Percentiles rank a stretch among this genome's conserved stretches.
Evolutionary conservation across 106 monocot species (phyloP).

Genomic region (Allium cepa): DNA sequence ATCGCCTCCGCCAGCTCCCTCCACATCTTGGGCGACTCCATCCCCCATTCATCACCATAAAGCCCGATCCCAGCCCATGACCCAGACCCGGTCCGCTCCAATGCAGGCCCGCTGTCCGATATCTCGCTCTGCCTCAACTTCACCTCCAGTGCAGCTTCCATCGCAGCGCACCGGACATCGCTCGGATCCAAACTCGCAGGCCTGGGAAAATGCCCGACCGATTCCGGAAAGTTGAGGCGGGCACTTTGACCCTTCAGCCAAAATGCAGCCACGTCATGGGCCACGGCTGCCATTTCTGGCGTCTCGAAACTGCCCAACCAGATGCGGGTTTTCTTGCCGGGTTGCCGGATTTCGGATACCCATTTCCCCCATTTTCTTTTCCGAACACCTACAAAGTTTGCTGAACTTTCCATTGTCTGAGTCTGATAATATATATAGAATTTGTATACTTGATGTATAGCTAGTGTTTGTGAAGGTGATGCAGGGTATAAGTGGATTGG

Average conservation of each 20-base stretch:
- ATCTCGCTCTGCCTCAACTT: neutral
- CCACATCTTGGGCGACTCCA: constrained; percentile 71
- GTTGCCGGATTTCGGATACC: constrained; percentile 86
- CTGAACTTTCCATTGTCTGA: no score
- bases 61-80: neutral
- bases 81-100: neutral
- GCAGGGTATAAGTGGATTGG: neutral
- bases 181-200: constrained; percentile 33
- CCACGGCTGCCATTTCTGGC: constrained; percentile 70
- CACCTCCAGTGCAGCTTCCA: constrained; percentile 38
- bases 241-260: constrained; percentile 45
- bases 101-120: neutral
- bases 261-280: constrained; percentile 73
- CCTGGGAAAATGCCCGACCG: constrained; percentile 39
- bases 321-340: constrained; percentile 74
- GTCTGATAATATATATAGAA: neutral
- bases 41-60: constrained; percentile 9
- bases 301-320: constrained; percentile 84
- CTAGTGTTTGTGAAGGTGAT: neutral
- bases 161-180: constrained; percentile 55
- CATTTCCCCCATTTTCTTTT: constrained; percentile 84
- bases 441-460: no score
- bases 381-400: constrained; percentile 44
- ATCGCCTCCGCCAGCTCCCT: constrained; percentile 69
- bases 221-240: constrained; percentile 68